Conservation (phyloP, 1,139 yeast species). For the Kodamaea sp. region DNA sequence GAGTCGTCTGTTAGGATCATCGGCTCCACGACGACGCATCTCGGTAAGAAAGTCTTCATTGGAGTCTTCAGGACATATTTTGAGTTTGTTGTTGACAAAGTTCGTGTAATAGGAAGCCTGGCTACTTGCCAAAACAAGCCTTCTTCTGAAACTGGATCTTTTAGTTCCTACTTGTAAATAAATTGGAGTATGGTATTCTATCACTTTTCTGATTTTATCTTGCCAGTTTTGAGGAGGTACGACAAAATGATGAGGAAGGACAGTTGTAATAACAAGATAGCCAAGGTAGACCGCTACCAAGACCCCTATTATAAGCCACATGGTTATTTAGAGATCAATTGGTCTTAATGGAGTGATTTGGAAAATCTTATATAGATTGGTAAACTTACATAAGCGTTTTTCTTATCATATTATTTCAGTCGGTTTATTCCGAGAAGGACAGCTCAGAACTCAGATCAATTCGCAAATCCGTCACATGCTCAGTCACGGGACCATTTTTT, state of each 20-base stretch:
- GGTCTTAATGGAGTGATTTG: too few species aligned
- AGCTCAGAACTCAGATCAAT: too few species aligned
- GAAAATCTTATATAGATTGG: too few species aligned
- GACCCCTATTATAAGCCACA: conserved; percentile 8
- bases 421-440: too few species aligned
- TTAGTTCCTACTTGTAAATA: conserved; percentile 41
- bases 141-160: conserved; percentile 50
- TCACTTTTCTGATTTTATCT: conserved; percentile 37
- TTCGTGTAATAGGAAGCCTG: conserved; percentile 53
- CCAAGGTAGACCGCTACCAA: conserved; percentile 14
- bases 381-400: too few species aligned
- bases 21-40: conserved; percentile 37
- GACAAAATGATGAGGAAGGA: conserved; percentile 39
- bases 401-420: too few species aligned
- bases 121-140: conserved; percentile 51
- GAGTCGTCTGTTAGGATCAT: conserved; percentile 41
- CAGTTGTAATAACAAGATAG: conserved; percentile 22
- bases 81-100: conserved; percentile 39
- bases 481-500: too few species aligned
- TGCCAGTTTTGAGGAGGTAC: conserved; percentile 50
- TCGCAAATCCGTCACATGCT: too few species aligned
- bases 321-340: too few species aligned
- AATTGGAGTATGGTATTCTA: conserved; percentile 35
- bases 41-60: conserved; percentile 28
- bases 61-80: conserved; percentile 33